Conservation (phyloP, 345 rosid genomes). For the Kernera saxatilis region DNA sequence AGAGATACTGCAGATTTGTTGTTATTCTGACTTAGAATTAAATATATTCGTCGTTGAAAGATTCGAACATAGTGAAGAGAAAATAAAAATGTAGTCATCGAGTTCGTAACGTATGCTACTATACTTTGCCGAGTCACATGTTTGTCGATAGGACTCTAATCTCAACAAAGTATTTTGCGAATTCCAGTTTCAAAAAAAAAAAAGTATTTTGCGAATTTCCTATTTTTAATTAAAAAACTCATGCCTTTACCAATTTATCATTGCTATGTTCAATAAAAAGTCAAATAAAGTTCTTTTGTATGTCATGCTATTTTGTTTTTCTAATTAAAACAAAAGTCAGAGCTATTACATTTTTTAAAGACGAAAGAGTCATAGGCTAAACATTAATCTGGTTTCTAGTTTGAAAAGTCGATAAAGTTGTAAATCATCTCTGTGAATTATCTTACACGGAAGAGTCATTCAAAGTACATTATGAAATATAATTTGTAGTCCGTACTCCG, state of each 20-base stretch:
- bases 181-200: too few species aligned
- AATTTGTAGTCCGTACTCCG: too few species aligned
- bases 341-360: not conserved
- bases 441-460: too few species aligned
- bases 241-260: not conserved
- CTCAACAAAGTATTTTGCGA: too few species aligned
- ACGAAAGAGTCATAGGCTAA: not conserved
- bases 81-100: not conserved
- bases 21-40: not conserved
- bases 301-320: not conserved
- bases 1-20: not conserved
- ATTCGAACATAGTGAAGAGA: conserved; percentile 3
- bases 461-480: too few species aligned
- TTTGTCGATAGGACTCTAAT: not conserved
- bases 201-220: too few species aligned
- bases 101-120: conserved; percentile 1
- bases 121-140: conserved; percentile 18
- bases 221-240: too few species aligned
- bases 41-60: not conserved
- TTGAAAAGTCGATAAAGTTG: not conserved
- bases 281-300: not conserved
- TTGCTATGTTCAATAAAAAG: not conserved
- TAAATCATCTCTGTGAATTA: not conserved
- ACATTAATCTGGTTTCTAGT: not conserved
- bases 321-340: conserved; percentile 1